phyloP scores from a whole-genome alignment of 2,329 filamentous ascomycete species.

The Talaromyces sp. region DNA sequence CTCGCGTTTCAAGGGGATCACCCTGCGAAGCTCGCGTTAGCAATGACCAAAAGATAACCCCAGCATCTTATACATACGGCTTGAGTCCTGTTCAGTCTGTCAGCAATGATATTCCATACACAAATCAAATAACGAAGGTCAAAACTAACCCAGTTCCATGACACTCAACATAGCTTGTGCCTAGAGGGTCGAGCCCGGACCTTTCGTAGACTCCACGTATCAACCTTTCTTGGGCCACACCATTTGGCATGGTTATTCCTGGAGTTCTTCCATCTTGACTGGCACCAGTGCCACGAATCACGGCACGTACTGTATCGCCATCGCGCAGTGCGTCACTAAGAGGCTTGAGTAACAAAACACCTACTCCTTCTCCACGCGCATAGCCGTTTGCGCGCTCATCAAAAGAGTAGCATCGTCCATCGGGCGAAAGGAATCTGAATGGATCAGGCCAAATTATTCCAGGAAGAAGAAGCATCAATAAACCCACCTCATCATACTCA shows the following conservation, averaged over 20 bases:
- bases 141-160: slow-evolving; percentile 28
- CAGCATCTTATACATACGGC: background rate
- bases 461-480: background rate
- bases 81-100: background rate
- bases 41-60: background rate
- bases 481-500: slow-evolving; percentile 1
- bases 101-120: background rate
- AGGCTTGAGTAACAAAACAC: slow-evolving; percentile 56
- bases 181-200: slow-evolving; percentile 41
- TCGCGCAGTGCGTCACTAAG: slow-evolving; percentile 34
- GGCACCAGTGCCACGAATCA: slow-evolving; percentile 37
- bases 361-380: slow-evolving; percentile 62
- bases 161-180: slow-evolving; percentile 26
- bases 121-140: background rate
- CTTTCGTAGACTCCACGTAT: slow-evolving; percentile 49
- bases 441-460: background rate
- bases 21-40: slow-evolving; percentile 20
- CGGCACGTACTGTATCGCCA: slow-evolving; percentile 50
- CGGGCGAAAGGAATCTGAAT: slow-evolving; percentile 41
- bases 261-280: slow-evolving; percentile 36
- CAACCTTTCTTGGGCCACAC: slow-evolving; percentile 30
- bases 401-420: slow-evolving; percentile 51
- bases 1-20: slow-evolving; percentile 26
- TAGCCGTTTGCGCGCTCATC: slow-evolving; percentile 62
- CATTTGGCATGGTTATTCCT: slow-evolving; percentile 36